Evolutionary conservation across 2,329 filamentous ascomycete genomes (phyloP).

Genomic region (Colletotrichum sp.): DNA sequence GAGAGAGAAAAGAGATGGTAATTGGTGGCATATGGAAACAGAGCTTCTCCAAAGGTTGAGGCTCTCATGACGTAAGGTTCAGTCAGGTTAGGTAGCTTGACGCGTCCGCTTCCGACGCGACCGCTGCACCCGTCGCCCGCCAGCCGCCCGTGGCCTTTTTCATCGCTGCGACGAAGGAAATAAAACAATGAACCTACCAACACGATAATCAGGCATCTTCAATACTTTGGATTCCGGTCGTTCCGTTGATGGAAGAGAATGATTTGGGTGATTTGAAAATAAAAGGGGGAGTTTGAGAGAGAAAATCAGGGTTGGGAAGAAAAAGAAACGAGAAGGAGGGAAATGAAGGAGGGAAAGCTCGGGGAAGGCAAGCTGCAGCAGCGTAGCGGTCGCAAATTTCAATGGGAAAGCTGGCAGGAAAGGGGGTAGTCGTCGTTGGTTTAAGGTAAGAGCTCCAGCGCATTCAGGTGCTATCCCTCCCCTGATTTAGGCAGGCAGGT

Average conservation of each 20-base stretch:
- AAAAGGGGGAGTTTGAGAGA: not conserved
- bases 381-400: not conserved
- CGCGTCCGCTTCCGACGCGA: not conserved
- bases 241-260: not conserved
- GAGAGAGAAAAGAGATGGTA: not conserved
- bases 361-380: not conserved
- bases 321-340: not conserved
- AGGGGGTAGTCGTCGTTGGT: not conserved
- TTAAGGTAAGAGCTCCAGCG: not conserved
- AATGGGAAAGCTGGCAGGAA: not conserved
- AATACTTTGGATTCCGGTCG: not conserved
- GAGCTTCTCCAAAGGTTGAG: not conserved
- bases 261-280: not conserved
- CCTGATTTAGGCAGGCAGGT: not conserved
- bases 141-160: not conserved
- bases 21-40: not conserved
- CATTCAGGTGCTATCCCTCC: not conserved
- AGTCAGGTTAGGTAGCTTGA: not conserved
- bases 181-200: slow-evolving; percentile 41
- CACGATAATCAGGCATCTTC: slow-evolving; percentile 51
- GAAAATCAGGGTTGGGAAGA: slow-evolving; percentile 1
- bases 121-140: not conserved
- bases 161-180: not conserved
- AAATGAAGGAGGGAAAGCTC: slow-evolving; percentile 9
- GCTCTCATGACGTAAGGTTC: slow-evolving; percentile 7